Conservation (phyloP, 805 yeast genomes). For the Groenewaldozyma salmanticensis region DNA sequence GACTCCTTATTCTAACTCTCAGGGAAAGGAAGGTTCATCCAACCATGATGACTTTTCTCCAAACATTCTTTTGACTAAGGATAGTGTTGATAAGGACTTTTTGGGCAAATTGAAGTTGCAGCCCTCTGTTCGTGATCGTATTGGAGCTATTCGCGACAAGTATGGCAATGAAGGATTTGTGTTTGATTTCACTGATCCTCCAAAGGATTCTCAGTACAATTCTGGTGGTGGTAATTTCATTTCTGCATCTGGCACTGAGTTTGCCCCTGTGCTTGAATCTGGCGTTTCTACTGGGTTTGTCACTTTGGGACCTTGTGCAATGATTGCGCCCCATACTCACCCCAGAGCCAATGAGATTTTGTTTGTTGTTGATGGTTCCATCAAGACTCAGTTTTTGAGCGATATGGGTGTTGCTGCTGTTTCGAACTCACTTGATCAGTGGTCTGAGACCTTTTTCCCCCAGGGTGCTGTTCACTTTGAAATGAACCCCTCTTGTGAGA, state of each 20-base stretch:
- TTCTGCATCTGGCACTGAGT: constrained; percentile 9
- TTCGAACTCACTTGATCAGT: constrained; percentile 8
- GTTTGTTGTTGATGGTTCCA: constrained; percentile 11
- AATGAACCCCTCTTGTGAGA: constrained; percentile 15
- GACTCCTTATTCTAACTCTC: too few relatives aligned
- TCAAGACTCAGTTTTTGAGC: constrained; percentile 12
- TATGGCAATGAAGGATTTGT: constrained; percentile 12
- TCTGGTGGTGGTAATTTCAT: constrained; percentile 10
- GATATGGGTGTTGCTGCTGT: constrained; percentile 10
- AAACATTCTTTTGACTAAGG: background rate
- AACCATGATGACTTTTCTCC: background rate
- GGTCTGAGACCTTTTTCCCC: constrained; percentile 16
- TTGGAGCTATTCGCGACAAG: constrained; percentile 4
- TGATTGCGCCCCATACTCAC: constrained; percentile 14
- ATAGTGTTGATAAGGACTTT: constrained; percentile 1
- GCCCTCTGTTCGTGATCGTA: constrained; percentile 8
- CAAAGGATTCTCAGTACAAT: constrained; percentile 4
- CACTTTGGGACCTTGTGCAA: constrained; percentile 13
- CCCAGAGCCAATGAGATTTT: constrained; percentile 15
- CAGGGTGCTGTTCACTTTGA: constrained; percentile 16
- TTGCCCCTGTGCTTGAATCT: constrained; percentile 14
- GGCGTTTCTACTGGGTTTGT: constrained; percentile 12
- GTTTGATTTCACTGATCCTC: constrained; percentile 15
- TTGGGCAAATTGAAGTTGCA: constrained; percentile 4
- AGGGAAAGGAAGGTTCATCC: background rate